A percentile compares a stretch with the other conserved stretches of the same genome.
phyloP scores from a whole-genome alignment of 2,329 filamentous ascomycete species.

The Cadophora malorum region DNA sequence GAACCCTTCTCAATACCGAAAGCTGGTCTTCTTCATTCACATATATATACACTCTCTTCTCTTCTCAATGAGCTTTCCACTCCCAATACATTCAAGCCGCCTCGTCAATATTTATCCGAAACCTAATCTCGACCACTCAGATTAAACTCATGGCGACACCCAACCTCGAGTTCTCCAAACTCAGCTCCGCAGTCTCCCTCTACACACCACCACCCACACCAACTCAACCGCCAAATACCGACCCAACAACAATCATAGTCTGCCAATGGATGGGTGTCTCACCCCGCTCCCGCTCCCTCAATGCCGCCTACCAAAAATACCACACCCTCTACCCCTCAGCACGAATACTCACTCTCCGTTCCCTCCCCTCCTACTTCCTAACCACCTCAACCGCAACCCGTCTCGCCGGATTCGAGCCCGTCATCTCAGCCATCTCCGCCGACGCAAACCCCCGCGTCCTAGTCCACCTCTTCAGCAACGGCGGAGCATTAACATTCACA shows the following conservation, averaged over 20 bases:
- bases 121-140: neutral
- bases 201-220: conserved; percentile 20
- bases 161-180: conserved; percentile 26
- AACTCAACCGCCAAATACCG: neutral
- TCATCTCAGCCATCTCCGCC: conserved; percentile 26
- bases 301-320: conserved; percentile 29
- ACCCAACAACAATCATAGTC: conserved; percentile 34
- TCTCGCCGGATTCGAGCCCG: conserved; percentile 21
- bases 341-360: conserved; percentile 28
- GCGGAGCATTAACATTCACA: conserved; percentile 25
- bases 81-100: too few species aligned
- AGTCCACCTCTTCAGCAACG: conserved; percentile 35
- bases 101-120: too few species aligned
- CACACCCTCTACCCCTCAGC: conserved; percentile 30
- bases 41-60: neutral
- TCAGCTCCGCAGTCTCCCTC: conserved; percentile 29
- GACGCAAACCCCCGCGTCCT: conserved; percentile 26
- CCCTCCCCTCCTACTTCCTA: conserved; percentile 27
- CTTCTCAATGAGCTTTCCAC: too few species aligned
- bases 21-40: neutral
- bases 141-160: conserved; percentile 2
- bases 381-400: conserved; percentile 26
- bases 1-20: too few species aligned
- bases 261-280: conserved; percentile 35
- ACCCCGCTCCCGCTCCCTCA: conserved; percentile 29